Conservation (phyloP, 495 filamentous ascomycete species). For the Daldinia childiae region DNA sequence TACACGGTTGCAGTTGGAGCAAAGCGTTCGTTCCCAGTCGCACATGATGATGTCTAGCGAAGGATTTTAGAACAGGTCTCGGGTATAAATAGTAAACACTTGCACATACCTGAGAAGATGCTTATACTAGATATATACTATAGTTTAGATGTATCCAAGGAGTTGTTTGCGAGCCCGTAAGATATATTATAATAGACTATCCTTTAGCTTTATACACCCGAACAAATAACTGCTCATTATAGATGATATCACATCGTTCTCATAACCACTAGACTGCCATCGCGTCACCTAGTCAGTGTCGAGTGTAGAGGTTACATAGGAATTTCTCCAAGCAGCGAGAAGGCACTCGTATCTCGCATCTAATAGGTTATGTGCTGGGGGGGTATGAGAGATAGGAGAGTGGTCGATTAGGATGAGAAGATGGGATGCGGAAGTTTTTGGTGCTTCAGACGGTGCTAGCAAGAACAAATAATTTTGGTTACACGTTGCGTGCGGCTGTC, state of each 20-base stretch:
- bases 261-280: not conserved
- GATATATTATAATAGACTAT: not conserved
- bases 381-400: not conserved
- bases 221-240: not conserved
- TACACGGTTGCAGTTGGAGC: constrained; percentile 8
- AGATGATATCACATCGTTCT: not conserved
- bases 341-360: not conserved
- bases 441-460: no score
- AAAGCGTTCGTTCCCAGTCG: constrained; percentile 8
- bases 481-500: not conserved
- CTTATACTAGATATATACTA: not conserved
- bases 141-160: not conserved
- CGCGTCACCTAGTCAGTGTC: not conserved
- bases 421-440: not conserved
- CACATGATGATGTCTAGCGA: constrained; percentile 6
- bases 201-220: not conserved
- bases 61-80: not conserved
- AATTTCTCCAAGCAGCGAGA: not conserved
- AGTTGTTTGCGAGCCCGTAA: not conserved
- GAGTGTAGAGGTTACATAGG: not conserved
- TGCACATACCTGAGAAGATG: not conserved
- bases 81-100: not conserved
- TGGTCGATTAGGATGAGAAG: not conserved
- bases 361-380: not conserved
- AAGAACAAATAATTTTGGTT: not conserved